These are phyloP conservation scores for Rusavskia elegans DNA, from an alignment of 495 filamentous ascomycete species.

Conservation along the genomic window DNA sequence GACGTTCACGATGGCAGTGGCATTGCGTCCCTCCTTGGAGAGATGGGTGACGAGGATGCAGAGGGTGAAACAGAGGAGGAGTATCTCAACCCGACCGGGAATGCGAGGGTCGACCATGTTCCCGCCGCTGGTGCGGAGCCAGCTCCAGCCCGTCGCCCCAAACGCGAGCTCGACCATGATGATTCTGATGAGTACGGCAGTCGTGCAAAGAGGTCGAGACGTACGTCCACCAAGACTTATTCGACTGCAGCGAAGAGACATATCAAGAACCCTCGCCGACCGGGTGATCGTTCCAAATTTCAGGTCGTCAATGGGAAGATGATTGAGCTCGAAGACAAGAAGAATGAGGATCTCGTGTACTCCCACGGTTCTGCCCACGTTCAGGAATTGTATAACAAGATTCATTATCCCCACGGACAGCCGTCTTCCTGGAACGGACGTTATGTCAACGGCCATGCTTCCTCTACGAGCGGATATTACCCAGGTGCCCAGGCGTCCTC, in stretches of 20 bases:
- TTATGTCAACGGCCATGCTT: background rate
- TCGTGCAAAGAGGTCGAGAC: background rate
- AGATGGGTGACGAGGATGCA: background rate
- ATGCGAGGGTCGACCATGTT: background rate
- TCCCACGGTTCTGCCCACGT: background rate
- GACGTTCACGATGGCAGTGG: too few relatives aligned
- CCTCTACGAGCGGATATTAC: background rate
- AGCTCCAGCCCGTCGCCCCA: background rate
- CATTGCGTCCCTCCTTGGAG: too few relatives aligned
- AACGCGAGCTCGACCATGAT: background rate
- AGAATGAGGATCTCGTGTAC: background rate
- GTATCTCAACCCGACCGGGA: background rate
- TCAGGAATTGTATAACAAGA: background rate
- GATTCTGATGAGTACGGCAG: background rate
- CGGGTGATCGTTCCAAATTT: background rate
- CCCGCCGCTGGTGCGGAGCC: background rate
- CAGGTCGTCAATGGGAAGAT: background rate
- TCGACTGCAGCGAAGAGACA: background rate
- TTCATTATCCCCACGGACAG: background rate
- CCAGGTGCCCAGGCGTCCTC: background rate
- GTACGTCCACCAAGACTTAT: too few relatives aligned
- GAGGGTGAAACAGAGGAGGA: background rate
- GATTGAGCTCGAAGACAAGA: background rate
- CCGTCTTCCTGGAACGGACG: slow-evolving; percentile 5
- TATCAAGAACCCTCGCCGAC: background rate